Evolutionary conservation across 2,329 filamentous ascomycete species (phyloP), one percentile per base, ranked within the genome.

Genomic region (Tolypocladium capitatum): DNA sequence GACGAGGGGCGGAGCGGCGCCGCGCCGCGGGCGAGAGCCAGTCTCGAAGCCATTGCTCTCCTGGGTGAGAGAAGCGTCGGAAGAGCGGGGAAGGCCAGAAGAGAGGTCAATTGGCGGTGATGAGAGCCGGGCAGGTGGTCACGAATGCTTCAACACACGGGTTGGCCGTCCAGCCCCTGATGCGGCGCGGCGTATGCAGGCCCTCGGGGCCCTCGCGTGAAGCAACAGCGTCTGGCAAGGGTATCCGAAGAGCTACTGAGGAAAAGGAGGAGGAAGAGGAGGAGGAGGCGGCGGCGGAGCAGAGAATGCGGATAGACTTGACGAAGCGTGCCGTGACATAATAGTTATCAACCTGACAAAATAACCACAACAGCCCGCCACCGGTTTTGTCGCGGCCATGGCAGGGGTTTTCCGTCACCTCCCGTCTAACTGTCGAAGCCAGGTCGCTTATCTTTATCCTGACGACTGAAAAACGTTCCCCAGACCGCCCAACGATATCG

Each of bases 41-140:
- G 51, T 52, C 57, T 52, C 41, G 56, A 60, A 42, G 58, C 58
- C 59, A 61, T 61, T 49, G 50, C 35, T 32, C 31, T 16, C 31
- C 5, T 32, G 31, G 5, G 31, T 2, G 13, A 16, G 38, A 11
- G 38, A 18, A 13, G 16, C 10, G 24, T 30, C 16, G 24, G 16
- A 5, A 4, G 38, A 42, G 38, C 38, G 24, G 38, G 30, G 38
- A 42, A 24, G 38, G 24, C 24, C 24, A 11, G 38, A 18, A 13
- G 7, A 3, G 18, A 28, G 38, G 8, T 24, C 38, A 30, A 42
- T 42, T 42, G 38, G 24, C 16, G 36, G 36, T 27, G 38, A 5
- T 42, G 24, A 30, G 33, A 5, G 38, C 38, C 24, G 38, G 8
- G 38, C 38, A 6, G 16, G 24, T 30, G 5, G 24, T n/a, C 10